phyloP scores from a whole-genome alignment of 1,284 basidiomycete species.

The Ustilago tritici region DNA sequence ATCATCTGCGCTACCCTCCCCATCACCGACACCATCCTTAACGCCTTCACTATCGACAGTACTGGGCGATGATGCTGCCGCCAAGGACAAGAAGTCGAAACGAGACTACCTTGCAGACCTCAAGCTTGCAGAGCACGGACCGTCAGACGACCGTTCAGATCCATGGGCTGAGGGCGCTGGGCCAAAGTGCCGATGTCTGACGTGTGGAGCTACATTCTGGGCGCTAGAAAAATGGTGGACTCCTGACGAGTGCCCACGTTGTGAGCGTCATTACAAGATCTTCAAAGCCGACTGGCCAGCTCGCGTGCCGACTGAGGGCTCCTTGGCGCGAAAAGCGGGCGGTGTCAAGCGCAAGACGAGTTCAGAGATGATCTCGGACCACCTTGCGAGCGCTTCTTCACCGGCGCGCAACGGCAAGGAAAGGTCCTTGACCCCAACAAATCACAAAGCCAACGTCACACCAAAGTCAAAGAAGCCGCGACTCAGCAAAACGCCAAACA shows the following conservation, averaged over 20 bases:
- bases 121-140: conserved; percentile 51
- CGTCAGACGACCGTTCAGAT: conserved; percentile 51
- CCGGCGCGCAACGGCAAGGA: conserved; percentile 40
- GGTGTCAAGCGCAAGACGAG: conserved; percentile 49
- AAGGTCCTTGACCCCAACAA: conserved; percentile 40
- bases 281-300: conserved; percentile 68
- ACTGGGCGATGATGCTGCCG: conserved; percentile 20
- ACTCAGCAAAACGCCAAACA: conserved; percentile 10
- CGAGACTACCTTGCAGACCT: conserved; percentile 43
- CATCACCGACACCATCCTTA: conserved; percentile 44
- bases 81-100: conserved; percentile 42
- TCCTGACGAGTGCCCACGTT: conserved; percentile 67
- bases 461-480: conserved; percentile 35
- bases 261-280: conserved; percentile 68
- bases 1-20: conserved; percentile 38
- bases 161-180: conserved; percentile 53
- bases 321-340: conserved; percentile 34
- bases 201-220: conserved; percentile 64
- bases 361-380: conserved; percentile 45
- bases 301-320: conserved; percentile 46
- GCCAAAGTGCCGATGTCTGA: conserved; percentile 58
- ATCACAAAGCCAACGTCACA: conserved; percentile 21
- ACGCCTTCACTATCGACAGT: conserved; percentile 31
- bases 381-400: conserved; percentile 33
- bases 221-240: conserved; percentile 68